A percentile compares a stretch with the other conserved stretches of the same genome.
Evolutionary conservation across 1,284 basidiomycete species (phyloP).

Genomic region (Trichosporon faecale): DNA sequence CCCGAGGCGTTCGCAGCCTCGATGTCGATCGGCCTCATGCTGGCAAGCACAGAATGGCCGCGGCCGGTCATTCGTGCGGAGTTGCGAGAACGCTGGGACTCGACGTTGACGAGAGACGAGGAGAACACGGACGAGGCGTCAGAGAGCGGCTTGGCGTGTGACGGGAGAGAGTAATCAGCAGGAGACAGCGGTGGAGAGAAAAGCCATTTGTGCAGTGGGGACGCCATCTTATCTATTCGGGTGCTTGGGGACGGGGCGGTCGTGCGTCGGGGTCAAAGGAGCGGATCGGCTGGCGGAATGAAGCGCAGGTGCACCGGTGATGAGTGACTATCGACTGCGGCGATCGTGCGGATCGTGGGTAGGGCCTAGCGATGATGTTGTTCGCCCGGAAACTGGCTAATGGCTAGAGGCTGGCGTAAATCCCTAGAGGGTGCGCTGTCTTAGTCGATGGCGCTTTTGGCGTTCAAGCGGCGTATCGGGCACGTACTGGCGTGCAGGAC

Average conservation of each 20-base stretch:
- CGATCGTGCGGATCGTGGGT: neutral
- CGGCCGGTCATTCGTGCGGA: neutral
- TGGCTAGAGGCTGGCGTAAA: neutral
- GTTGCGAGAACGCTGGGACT: constrained; percentile 4
- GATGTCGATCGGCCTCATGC: constrained; percentile 10
- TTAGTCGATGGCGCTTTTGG: neutral
- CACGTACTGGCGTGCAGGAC: neutral
- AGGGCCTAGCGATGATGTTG: neutral
- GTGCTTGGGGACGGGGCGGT: neutral
- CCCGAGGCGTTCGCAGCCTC: constrained; percentile 15
- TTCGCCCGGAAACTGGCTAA: neutral
- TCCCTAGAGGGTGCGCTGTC: neutral
- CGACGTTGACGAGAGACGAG: constrained; percentile 12
- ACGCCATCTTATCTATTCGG: constrained; percentile 36
- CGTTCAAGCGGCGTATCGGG: neutral
- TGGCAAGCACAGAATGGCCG: constrained; percentile 26
- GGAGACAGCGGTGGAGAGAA: constrained; percentile 50
- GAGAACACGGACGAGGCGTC: neutral
- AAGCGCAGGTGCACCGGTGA: neutral
- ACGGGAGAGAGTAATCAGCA: constrained; percentile 14
- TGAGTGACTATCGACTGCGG: neutral
- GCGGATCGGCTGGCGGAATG: neutral
- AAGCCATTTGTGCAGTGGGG: constrained; percentile 46
- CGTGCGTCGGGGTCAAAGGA: neutral
- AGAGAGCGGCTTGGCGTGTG: neutral